A percentile compares a stretch with the other conserved stretches of the same genome.
phyloP scores from a whole-genome alignment of 2,329 filamentous ascomycete species.

The Neofusicoccum umdonicola region DNA sequence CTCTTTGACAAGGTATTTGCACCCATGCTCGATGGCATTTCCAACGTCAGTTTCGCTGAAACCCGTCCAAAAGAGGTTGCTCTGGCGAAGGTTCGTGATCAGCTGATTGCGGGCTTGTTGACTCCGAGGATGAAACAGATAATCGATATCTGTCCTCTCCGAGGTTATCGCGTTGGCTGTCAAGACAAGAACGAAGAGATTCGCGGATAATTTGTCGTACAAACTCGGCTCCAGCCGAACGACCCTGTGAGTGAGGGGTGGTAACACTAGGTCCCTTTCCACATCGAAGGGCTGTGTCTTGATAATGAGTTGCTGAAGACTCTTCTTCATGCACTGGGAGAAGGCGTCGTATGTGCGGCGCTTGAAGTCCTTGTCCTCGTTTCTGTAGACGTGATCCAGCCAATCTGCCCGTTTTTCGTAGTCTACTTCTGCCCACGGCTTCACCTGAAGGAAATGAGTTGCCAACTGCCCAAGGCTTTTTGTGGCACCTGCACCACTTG shows the following conservation, averaged over 20 bases:
- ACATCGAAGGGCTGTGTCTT: conserved; percentile 76
- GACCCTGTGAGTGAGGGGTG: conserved; percentile 68
- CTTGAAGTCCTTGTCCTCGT: conserved; percentile 40
- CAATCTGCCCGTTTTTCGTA: conserved; percentile 66
- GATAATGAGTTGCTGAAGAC: conserved; percentile 76
- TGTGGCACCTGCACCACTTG: conserved; percentile 39
- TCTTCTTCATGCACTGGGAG: conserved; percentile 61
- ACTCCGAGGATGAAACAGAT: conserved; percentile 81
- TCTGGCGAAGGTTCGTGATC: conserved; percentile 75
- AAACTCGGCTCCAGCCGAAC: conserved; percentile 76
- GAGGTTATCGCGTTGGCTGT: conserved; percentile 86
- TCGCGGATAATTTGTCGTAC: conserved; percentile 79
- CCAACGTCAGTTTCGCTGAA: conserved; percentile 63
- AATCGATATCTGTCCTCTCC: conserved; percentile 78
- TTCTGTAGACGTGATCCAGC: conserved; percentile 65
- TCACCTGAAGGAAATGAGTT: conserved; percentile 68
- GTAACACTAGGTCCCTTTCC: conserved; percentile 61
- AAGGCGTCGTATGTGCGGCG: conserved; percentile 56
- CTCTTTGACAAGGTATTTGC: conserved; percentile 64
- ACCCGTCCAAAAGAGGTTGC: conserved; percentile 83
- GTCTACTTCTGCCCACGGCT: conserved; percentile 71
- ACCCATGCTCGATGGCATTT: conserved; percentile 63
- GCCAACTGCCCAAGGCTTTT: conserved; percentile 65
- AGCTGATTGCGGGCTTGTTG: conserved; percentile 64
- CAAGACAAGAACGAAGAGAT: conserved; percentile 80